Base-by-base conservation (phyloP, 192 early-diverging fungal species). In the Cladochytrium replicatum region DNA sequence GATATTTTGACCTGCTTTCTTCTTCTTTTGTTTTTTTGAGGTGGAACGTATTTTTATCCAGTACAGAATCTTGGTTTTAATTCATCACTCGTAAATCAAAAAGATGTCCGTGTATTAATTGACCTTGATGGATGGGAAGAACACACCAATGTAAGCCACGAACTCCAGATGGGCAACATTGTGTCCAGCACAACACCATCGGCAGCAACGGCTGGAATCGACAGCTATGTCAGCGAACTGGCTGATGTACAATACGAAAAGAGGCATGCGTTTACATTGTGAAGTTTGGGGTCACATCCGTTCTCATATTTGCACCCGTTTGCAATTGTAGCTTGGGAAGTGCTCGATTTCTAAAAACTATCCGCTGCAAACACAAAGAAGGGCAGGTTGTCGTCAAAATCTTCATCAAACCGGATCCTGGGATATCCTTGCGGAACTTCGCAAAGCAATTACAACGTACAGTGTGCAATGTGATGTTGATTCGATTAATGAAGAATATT, bases 301-400 rank as follows among this genome's bases (percentile, higher is more conserved):
- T n/a, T n/a, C n/a, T n/a, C n/a, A n/a, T n/a, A n/a, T n/a, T n/a
- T n/a, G n/a, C n/a, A n/a, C n/a, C n/a, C n/a, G n/a, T n/a, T n/a
- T n/a, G n/a, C n/a, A n/a, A n/a, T n/a, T n/a, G 39, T 43, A 89
- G 88, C 59, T 71, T 97, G 27, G 88, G 94, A 21, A 86, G 80
- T 48, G 86, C 87, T 27, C 81, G 91, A 7, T 94, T 98, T 53
- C 86, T 96, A 80, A 98, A 96, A 65, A 93, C 91, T 0, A 87
- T 97, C 54, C 69, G 86, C 27, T 81, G 87, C 30, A 80, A 78
- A 15, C 83, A 89, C 32, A 22, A 41, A 8, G 89, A 94, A 26
- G 86, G 91, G 0, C 60, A 80, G 7, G 75, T 94, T 3, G 87
- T 94, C 0, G 84, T 93, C 17, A 95, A 96, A 52, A 85, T 95